Evolutionary conservation across 805 yeast species (phyloP), one percentile per base, ranked within the genome.

Genomic region (Cyberlindnera nakhonratchasimensis): DNA sequence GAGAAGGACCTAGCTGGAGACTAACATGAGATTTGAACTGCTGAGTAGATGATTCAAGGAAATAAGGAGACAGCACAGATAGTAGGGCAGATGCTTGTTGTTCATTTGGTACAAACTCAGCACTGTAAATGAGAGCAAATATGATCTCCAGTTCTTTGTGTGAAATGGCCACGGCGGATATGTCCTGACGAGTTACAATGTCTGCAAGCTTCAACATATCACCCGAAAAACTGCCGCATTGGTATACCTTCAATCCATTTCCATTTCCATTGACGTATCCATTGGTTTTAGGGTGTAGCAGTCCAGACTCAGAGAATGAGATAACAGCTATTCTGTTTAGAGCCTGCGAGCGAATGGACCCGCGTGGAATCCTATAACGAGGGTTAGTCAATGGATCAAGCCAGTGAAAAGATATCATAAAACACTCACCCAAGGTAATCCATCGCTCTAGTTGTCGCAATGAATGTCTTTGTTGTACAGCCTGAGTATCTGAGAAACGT

Each of bases 91-190:
- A 34, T 1, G 76, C 79, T 35, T 72, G 74, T 1, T 58, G 55
- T 19, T 54, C 51, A 26, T 61, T 62, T 37, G 60, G 45, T 9
- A 66, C 62, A 22, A 14, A 25, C 21, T 29, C 17, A 19, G 37
- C 5, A 44, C 42, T 4, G 71, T 55, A 10, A 70, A 55, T 67
- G n/a, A 79, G 59, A 0, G 84, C 77, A 30, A 72, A 42, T 38
- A 80, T 58, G 11, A 75, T 70, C 51, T 80, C 85, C 55, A 72
- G 68, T 46, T 80, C 84, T 43, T 71, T 74, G 29, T 68, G 61
- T 2, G 77, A 62, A 29, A 58, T 54, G 32, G 61, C 60, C 24
- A 53, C 48, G 28, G 38, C 23, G 6, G 61, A 51, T 2, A 54
- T 42, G 31, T 57, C 54, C 5, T 35, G 29, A 9, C 33, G 31